phyloP scores from a whole-genome alignment of 768 basidiomycete genomes.

The Pleurotus giganteus region DNA sequence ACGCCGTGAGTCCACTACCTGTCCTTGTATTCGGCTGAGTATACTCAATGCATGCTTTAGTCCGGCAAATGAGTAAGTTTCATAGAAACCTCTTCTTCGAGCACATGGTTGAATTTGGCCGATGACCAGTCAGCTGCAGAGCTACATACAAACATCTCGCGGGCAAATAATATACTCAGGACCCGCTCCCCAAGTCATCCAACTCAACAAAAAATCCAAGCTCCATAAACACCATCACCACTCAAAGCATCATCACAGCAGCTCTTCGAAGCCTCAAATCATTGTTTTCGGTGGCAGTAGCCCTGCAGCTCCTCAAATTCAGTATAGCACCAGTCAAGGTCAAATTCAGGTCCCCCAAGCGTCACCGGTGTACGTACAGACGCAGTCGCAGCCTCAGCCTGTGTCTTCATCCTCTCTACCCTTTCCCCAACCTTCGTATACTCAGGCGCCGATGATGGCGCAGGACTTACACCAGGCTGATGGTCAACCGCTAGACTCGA shows the following conservation, averaged over 20 bases:
- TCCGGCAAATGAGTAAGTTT: neutral
- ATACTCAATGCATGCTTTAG: neutral
- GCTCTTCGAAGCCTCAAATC: neutral
- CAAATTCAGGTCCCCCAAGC: neutral
- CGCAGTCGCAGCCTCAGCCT: neutral
- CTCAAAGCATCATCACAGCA: constrained; percentile 6
- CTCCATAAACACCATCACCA: constrained; percentile 1
- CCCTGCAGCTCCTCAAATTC: neutral
- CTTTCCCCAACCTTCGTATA: neutral
- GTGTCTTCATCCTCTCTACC: neutral
- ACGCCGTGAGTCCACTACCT: neutral
- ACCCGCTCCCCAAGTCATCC: neutral
- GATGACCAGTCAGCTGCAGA: neutral
- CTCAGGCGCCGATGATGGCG: neutral
- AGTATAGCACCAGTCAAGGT: neutral
- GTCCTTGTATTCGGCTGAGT: neutral
- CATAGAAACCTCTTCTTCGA: neutral
- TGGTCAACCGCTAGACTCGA: neutral
- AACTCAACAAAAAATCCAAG: neutral
- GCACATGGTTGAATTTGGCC: neutral
- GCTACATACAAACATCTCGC: neutral
- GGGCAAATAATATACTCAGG: neutral
- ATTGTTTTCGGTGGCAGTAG: neutral
- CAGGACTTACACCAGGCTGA: constrained; percentile 3
- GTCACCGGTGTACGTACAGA: neutral